Base-by-base conservation (phyloP, 2,329 filamentous ascomycete genomes). In the Boeremia lycopersici region DNA sequence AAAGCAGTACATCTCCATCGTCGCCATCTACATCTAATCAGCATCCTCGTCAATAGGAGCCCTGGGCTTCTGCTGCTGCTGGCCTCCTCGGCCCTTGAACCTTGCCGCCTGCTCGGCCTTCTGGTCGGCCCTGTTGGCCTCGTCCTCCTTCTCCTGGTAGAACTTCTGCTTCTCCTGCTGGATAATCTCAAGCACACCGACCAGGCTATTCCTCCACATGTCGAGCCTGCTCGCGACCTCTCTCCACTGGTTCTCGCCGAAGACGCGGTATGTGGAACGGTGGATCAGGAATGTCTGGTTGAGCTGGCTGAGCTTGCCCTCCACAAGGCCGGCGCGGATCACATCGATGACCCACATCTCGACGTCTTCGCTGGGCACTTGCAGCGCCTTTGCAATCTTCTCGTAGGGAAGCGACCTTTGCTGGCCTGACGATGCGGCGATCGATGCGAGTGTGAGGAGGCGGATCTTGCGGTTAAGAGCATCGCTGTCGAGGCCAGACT, bases 341-440 rank as follows among this genome's bases (percentile, higher is more conserved):
- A 96, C 93, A 76, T 99, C 95, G 71, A 99, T 99, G 64, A 96
- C 91, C 95, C 95, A 99, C 84, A 93, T 89, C 83, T 99, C 95
- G 36, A 98, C 91, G 61, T 98, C 91, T 61, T 90, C 87, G 41
- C 80, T 73, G 40, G 91, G 87, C 51, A 99, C 87, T 77, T 95
- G 89, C 41, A 99, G 86, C 6, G 91, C 89, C 73, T 89, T 89
- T 62, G 89, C 86, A 72, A 99, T 97, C 71, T 85, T 85, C 63
- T 84, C 82, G 79, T 99, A 99, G 57, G 93, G 89, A 48, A 99
- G 89, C 71, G 95, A 91, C 70, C 93, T 90, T 69, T 86, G 90
- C 57, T 89, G 88, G 19, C 75, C 73, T 25, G 89, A 89, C 64
- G 89, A 87, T 33, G 93, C 91, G 17, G 93, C 92, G 62, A 98